Conservation (phyloP, 2,329 filamentous ascomycete species). For the Stemphylium lycopersici region DNA sequence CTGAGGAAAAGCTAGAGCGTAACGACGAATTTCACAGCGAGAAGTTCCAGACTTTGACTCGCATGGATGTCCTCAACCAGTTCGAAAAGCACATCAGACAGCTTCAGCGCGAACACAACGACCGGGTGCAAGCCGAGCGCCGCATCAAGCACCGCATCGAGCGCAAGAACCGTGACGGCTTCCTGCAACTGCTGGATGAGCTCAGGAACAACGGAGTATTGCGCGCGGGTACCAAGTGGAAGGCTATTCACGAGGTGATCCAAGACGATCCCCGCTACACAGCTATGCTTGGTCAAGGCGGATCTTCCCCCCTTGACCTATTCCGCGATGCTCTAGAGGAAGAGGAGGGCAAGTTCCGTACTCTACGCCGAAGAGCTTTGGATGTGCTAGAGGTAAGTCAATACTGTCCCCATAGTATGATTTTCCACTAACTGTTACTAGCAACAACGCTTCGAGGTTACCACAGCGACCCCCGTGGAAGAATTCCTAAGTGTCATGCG, state of each 20-base stretch:
- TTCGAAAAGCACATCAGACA: slow-evolving; percentile 96
- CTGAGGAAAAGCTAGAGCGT: slow-evolving; percentile 78
- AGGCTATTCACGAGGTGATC: slow-evolving; percentile 74
- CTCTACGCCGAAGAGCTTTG: slow-evolving; percentile 79
- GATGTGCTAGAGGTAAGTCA: slow-evolving; percentile 85
- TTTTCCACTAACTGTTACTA: slow-evolving; percentile 46
- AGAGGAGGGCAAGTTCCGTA: slow-evolving; percentile 85
- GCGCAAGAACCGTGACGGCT: slow-evolving; percentile 84
- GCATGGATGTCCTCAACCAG: slow-evolving; percentile 86
- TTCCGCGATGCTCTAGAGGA: slow-evolving; percentile 97
- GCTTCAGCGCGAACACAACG: slow-evolving; percentile 89
- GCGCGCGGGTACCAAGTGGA: slow-evolving; percentile 91
- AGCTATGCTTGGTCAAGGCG: slow-evolving; percentile 80
- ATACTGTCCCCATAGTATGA: background rate
- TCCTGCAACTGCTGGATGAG: slow-evolving; percentile 74
- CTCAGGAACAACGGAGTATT: slow-evolving; percentile 79
- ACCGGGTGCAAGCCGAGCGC: slow-evolving; percentile 86
- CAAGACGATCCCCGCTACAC: slow-evolving; percentile 82
- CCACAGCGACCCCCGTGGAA: slow-evolving; percentile 82
- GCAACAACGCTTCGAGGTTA: slow-evolving; percentile 92
- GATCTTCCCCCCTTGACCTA: slow-evolving; percentile 85
- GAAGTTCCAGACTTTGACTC: slow-evolving; percentile 84
- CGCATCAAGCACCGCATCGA: slow-evolving; percentile 79
- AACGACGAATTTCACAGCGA: slow-evolving; percentile 77
- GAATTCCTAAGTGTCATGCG: slow-evolving; percentile 85